A percentile compares a stretch with the other conserved stretches of the same genome.
phyloP scores from a whole-genome alignment of 768 basidiomycete species.

The Tylopilus sp. region DNA sequence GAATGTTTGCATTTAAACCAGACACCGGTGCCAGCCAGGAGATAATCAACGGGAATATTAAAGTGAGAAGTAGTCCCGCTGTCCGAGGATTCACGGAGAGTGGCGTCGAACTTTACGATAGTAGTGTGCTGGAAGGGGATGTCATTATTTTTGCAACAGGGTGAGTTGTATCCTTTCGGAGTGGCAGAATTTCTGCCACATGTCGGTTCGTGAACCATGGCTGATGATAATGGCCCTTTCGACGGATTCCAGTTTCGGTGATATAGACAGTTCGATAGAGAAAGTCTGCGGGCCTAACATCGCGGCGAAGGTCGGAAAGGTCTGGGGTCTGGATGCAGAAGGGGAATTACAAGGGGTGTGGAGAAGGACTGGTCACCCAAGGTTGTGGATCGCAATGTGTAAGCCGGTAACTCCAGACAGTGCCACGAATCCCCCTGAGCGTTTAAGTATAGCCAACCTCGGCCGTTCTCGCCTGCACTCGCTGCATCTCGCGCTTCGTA shows the following conservation, averaged over 20 bases:
- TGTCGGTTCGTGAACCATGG: not conserved
- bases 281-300: slow-evolving; percentile 47
- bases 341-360: slow-evolving; percentile 51
- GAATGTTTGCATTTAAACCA: not conserved
- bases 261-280: slow-evolving; percentile 38
- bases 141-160: slow-evolving; percentile 34
- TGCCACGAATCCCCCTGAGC: not conserved
- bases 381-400: slow-evolving; percentile 32
- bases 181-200: not conserved
- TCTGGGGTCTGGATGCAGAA: slow-evolving; percentile 66
- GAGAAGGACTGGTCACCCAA: slow-evolving; percentile 34
- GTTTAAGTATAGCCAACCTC: slow-evolving; percentile 16
- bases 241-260: slow-evolving; percentile 39
- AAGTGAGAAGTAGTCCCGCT: slow-evolving; percentile 41
- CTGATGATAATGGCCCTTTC: not conserved
- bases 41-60: slow-evolving; percentile 49
- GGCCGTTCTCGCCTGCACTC: slow-evolving; percentile 25
- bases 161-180: slow-evolving; percentile 12
- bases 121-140: slow-evolving; percentile 26
- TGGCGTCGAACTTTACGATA: slow-evolving; percentile 30
- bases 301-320: slow-evolving; percentile 42
- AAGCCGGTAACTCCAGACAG: not conserved
- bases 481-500: slow-evolving; percentile 31
- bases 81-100: slow-evolving; percentile 26
- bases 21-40: slow-evolving; percentile 41